Evolutionary conservation across 2,329 filamentous ascomycete species (phyloP).

Genomic region (Verticillium zaregamsianum): DNA sequence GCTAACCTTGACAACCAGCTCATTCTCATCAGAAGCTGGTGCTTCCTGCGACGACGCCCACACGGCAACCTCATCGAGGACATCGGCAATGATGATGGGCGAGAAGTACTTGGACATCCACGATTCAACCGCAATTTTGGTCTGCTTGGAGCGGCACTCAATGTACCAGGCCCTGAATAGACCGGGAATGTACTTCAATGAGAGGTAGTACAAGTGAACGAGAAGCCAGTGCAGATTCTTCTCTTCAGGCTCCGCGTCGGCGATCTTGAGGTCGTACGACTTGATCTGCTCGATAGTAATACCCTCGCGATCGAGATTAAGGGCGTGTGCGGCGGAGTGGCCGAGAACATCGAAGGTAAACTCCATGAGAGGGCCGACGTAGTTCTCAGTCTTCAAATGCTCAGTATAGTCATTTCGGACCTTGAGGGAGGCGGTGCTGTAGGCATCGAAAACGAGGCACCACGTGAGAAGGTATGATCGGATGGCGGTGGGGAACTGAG

Average conservation of each 20-base stretch:
- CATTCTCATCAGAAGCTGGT: conserved; percentile 46
- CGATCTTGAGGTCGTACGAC: conserved; percentile 47
- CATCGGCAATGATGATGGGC: conserved; percentile 60
- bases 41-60: conserved; percentile 58
- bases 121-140: conserved; percentile 69
- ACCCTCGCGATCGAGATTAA: conserved; percentile 67
- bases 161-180: conserved; percentile 84
- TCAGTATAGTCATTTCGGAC: conserved; percentile 78
- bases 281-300: conserved; percentile 55
- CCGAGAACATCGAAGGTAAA: conserved; percentile 84
- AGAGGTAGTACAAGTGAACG: conserved; percentile 80
- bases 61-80: conserved; percentile 61
- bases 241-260: conserved; percentile 58
- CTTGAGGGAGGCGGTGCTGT: conserved; percentile 71
- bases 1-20: conserved; percentile 66
- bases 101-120: conserved; percentile 89
- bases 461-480: conserved; percentile 84
- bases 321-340: conserved; percentile 66
- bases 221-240: conserved; percentile 79
- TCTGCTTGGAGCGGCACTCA: conserved; percentile 75
- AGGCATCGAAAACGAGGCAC: conserved; percentile 86
- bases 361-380: conserved; percentile 64
- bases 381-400: conserved; percentile 70
- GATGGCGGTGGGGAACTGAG: conserved; percentile 64
- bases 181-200: conserved; percentile 70